A percentile compares a stretch with the other conserved stretches of the same genome.
These are phyloP conservation scores for Angomonas desouzai DNA, from an alignment of 208 protist genomes.

Conservation along the genomic window DNA sequence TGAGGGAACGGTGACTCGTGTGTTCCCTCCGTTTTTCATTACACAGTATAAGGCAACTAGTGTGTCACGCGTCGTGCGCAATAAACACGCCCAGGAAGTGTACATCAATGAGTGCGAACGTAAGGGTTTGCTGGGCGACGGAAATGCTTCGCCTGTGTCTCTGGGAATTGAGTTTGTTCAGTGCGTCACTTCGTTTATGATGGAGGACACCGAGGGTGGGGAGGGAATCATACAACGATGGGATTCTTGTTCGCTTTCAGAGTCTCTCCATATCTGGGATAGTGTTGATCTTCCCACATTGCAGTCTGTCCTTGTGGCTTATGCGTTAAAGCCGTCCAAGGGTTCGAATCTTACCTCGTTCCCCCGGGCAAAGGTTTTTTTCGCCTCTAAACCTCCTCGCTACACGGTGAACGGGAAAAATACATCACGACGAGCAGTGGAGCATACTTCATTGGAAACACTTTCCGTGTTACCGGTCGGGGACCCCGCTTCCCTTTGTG, in stretches of 20 bases:
- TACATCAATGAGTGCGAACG: neutral
- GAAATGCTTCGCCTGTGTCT: neutral
- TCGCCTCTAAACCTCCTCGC: conserved; percentile 42
- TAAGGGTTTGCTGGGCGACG: neutral
- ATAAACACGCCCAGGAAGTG: neutral
- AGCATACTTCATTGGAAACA: conserved; percentile 4
- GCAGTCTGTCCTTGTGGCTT: conserved; percentile 44
- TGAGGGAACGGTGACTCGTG: conserved; percentile 55
- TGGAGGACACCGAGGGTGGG: conserved; percentile 29
- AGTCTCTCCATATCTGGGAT: conserved; percentile 16
- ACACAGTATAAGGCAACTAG: neutral
- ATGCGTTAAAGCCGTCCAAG: conserved; percentile 60
- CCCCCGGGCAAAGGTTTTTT: conserved; percentile 57
- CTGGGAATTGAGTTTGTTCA: conserved; percentile 1
- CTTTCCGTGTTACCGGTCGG: conserved; percentile 23
- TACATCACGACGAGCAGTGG: neutral
- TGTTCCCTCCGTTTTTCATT: conserved; percentile 69
- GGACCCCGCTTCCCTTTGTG: conserved; percentile 39
- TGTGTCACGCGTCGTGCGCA: conserved; percentile 1
- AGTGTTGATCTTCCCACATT: conserved; percentile 34
- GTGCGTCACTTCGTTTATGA: conserved; percentile 52
- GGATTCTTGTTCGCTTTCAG: conserved; percentile 25
- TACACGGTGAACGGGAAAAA: conserved; percentile 13
- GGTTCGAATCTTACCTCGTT: conserved; percentile 54
- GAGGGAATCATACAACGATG: conserved; percentile 76